Evolutionary conservation across 1,139 yeast species (phyloP).

Genomic region (Blastobotrys malaysiensis): DNA sequence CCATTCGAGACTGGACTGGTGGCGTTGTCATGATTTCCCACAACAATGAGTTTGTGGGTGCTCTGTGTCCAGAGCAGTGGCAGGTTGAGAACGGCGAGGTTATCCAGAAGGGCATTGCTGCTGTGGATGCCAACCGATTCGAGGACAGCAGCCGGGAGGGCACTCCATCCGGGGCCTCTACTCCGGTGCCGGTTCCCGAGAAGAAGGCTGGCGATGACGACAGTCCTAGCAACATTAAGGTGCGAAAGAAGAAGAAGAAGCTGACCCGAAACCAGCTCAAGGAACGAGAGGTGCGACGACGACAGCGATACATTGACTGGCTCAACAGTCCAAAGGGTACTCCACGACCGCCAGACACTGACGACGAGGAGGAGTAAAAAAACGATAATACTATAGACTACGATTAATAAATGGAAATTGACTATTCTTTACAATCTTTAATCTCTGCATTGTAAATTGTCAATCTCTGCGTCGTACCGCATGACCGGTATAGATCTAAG

Average conservation of each 20-base stretch:
- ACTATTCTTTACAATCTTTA: too few species aligned
- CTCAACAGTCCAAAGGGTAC: slow-evolving; percentile 95
- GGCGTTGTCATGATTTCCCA: slow-evolving; percentile 99
- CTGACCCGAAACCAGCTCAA: slow-evolving; percentile 95
- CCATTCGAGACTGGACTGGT: slow-evolving; percentile 96
- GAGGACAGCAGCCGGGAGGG: slow-evolving; percentile 59
- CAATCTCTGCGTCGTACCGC: too few species aligned
- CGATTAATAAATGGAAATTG: neutral
- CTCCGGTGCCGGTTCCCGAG: slow-evolving; percentile 21
- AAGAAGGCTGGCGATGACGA: slow-evolving; percentile 37
- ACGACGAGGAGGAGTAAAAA: slow-evolving; percentile 59
- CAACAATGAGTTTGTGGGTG: slow-evolving; percentile 94
- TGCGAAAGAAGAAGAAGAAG: slow-evolving; percentile 78
- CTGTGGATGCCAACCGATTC: slow-evolving; percentile 70
- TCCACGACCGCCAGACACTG: slow-evolving; percentile 89
- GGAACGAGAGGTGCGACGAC: slow-evolving; percentile 85
- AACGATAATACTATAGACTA: neutral
- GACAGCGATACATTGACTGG: slow-evolving; percentile 93
- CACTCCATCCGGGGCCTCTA: slow-evolving; percentile 24
- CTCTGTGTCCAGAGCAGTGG: slow-evolving; percentile 98
- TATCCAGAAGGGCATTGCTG: slow-evolving; percentile 74
- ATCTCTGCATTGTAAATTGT: too few species aligned
- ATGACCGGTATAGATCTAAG: too few species aligned
- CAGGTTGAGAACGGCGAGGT: slow-evolving; percentile 88
- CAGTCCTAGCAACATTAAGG: slow-evolving; percentile 94